phyloP scores from a whole-genome alignment of 1,284 basidiomycete species.

The Tylopilus sp. region DNA sequence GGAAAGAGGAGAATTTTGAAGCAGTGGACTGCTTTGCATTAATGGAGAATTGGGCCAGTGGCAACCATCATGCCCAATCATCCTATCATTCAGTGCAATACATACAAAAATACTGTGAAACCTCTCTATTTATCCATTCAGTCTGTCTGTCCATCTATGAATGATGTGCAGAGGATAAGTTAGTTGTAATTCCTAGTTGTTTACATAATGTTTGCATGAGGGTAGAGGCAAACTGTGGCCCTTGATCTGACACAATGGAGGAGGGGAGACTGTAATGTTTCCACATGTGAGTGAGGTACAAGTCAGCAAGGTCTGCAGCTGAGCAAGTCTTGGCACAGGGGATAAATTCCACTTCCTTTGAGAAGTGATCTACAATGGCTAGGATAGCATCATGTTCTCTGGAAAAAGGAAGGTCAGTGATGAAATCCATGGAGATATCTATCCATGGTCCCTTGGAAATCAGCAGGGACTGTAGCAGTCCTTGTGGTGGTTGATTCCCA shows the following conservation, averaged over 20 bases:
- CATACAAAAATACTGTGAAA: too few relatives aligned
- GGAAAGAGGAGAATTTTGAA: too few relatives aligned
- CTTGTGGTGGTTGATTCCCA: background rate
- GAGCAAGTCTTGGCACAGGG: too few relatives aligned
- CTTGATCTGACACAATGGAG: background rate
- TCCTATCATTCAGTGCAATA: too few relatives aligned
- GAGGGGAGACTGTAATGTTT: background rate
- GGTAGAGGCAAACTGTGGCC: background rate
- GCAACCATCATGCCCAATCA: too few relatives aligned
- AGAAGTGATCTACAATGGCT: background rate
- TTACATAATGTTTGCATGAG: background rate
- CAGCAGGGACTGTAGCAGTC: background rate
- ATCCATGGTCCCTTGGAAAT: background rate
- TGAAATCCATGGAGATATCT: background rate
- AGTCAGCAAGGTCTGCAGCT: background rate
- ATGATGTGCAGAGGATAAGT: conserved; percentile 19
- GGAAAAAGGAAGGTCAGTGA: background rate
- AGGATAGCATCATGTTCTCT: background rate
- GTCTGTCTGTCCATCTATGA: conserved; percentile 25
- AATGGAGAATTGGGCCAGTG: too few relatives aligned
- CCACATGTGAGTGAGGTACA: background rate
- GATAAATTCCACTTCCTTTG: background rate
- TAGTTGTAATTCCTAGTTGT: background rate
- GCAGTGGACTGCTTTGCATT: too few relatives aligned
- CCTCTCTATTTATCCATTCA: too few relatives aligned